Base-by-base conservation (phyloP, 768 basidiomycete genomes). In the Psilocybe tampanensis region DNA sequence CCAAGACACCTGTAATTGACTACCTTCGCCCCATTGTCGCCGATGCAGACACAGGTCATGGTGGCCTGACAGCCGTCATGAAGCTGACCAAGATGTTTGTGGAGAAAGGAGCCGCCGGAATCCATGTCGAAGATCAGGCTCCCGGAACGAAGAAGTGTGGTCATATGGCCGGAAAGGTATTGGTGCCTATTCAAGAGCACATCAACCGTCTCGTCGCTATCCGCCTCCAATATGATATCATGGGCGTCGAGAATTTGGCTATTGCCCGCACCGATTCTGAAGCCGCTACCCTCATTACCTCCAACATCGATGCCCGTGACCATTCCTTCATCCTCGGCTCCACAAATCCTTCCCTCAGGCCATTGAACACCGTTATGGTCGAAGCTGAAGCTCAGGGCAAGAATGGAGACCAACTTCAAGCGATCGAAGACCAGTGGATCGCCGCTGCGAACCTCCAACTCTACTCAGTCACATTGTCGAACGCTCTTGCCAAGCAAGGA, bases 81-180 rank as follows among this genome's bases (percentile, higher is more conserved):
- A 98, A 98, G 77, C 86, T 99, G 59, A 86, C 97, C 56, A 99
- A 99, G 76, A 87, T 99, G 84, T 98, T 99, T 69, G 94, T 98
- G 62, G 97, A 99, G 76, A 92, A 94, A 66, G 96, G 97, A 60
- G 97, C 97, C 0, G 95, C 97, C 15, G 97, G 96, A 19, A 94
- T 99, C 52, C 97, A 99, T 71, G 81, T 99, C 68, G 97, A 99
- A 68, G 97, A 99, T 68, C 97, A 99, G 72, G 95, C 95, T 12
- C 89, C 95, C 0, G 95, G 95, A 19, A 97, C 96, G 18, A 98
- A 99, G 78, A 99, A 99, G 69, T 92, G 90, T 60, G 90, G 91
- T 22, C 92, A 94, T 71, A 94, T 94, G 92, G 95, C 90, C 11
- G 93, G 91, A 54, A 95, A 98, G 72, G 96, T 98, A 44, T 87